Base-by-base conservation (phyloP, 1,284 basidiomycete genomes). In the Tetrapyrgos nigripes region DNA sequence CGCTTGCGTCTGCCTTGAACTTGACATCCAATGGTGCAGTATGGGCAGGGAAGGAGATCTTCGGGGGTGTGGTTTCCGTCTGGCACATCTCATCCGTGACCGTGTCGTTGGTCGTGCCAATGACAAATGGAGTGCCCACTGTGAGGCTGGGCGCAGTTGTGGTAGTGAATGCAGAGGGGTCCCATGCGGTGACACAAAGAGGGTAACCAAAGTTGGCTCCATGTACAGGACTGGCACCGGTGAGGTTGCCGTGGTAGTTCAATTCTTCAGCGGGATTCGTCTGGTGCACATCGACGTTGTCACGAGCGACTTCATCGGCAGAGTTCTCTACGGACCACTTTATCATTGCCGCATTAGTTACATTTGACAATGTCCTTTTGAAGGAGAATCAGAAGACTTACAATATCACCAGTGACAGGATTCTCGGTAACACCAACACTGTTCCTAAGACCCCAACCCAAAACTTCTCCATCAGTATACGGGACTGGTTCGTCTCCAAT, bases 151-250 rank as follows among this genome's bases (percentile, higher is more conserved):
- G 45, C 6, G n/a, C n/a, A n/a, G n/a, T n/a, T n/a, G 26, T 14
- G 13, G 21, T 46, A 14, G 14, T 14, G 26, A 46, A 21, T 11
- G 21, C 45, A 46, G 45, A 46, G 13, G 45, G 11, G 45, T 46
- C 45, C 45, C 45, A 46, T 11, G 45, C 45, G 21, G 45, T 46
- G 45, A 46, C 45, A 46, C 45, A 46, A 14, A 35, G 26, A 40
- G 51, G 51, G 51, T 53, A 53, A n/a, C 51, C 51, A 37, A n/a
- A 53, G 31, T 46, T 46, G 45, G 45, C 45, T 11, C 45, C 45
- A 23, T 21, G 45, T 23, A 21, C 45, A 3, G 45, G 45, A 21
- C 45, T 21, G 26, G 21, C 6, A 21, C 11, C 11, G 45, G 45
- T 23, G 19, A 46, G 21, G 21, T 23, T 46, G 13, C 45, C 45